phyloP scores from a whole-genome alignment of 768 basidiomycete species.

The Leccinellum luteum region DNA sequence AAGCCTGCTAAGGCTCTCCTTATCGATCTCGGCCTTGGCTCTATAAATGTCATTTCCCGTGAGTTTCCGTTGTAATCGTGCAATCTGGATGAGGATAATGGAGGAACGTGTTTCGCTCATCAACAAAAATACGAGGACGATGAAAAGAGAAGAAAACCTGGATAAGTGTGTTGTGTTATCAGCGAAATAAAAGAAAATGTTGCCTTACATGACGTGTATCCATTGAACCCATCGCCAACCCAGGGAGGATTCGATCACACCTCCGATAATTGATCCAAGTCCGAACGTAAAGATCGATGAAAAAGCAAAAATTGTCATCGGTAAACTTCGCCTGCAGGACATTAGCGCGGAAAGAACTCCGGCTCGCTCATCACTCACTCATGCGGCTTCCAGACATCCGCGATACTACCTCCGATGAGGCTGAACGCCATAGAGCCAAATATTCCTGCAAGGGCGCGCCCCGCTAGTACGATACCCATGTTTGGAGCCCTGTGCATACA shows the following conservation, averaged over 20 bases:
- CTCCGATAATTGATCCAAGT: conserved; percentile 59
- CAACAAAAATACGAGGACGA: conserved; percentile 48
- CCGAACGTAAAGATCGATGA: conserved; percentile 56
- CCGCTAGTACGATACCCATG: conserved; percentile 55
- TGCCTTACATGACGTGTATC: conserved; percentile 59
- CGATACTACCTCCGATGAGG: conserved; percentile 66
- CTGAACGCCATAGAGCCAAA: conserved; percentile 64
- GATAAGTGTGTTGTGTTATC: not conserved
- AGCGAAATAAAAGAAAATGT: not conserved
- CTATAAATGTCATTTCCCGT: conserved; percentile 61
- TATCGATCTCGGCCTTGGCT: conserved; percentile 61
- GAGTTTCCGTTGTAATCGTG: conserved; percentile 59
- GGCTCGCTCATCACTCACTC: conserved; percentile 42
- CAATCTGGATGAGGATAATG: conserved; percentile 67
- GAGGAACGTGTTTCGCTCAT: conserved; percentile 73
- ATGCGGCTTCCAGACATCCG: conserved; percentile 63
- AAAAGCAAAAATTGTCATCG: conserved; percentile 71
- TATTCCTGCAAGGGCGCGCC: conserved; percentile 58
- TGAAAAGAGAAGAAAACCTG: conserved; percentile 52
- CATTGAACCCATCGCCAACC: conserved; percentile 84
- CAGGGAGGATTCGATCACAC: conserved; percentile 60
- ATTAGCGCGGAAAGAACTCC: not conserved
- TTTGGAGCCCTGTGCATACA: conserved; percentile 34
- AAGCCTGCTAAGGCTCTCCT: conserved; percentile 48
- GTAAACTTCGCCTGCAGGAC: conserved; percentile 58